Conservation (phyloP, 108 stramenopile genomes). For the Hondaea fermentalgiana region DNA sequence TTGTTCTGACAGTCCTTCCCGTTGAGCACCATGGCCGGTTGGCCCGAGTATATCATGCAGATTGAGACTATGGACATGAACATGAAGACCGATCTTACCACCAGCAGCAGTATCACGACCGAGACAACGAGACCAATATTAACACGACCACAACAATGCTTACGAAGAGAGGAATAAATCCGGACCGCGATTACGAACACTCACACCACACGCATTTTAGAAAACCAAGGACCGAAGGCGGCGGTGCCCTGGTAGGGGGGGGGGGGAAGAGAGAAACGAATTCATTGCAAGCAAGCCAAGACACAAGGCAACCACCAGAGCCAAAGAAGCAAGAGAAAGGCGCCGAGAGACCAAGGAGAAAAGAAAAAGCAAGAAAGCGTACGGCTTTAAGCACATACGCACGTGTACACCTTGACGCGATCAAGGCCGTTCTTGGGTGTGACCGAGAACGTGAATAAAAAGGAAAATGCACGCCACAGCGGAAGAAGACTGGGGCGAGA, state of each 20-base stretch:
- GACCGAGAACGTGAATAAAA: no score
- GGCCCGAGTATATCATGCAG: not conserved
- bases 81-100: not conserved
- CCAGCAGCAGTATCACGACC: not conserved
- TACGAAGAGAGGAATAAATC: not conserved
- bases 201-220: no score
- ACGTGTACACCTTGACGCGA: no score
- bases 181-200: not conserved
- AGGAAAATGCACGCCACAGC: no score
- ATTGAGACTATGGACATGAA: not conserved
- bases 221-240: no score
- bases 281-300: no score
- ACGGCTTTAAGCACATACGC: no score
- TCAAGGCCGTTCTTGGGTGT: no score
- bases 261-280: no score
- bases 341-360: not conserved
- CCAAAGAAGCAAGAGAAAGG: not conserved
- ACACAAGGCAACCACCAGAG: not conserved
- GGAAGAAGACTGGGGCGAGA: no score
- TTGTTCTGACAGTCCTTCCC: no score
- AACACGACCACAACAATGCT: not conserved
- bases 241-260: not conserved
- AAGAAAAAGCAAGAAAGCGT: no score
- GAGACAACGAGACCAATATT: not conserved
- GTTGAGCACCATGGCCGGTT: not conserved